These are phyloP conservation scores for Fusarium chlamydosporum DNA, from an alignment of 2,329 filamentous ascomycete genomes.

Conservation along the genomic window DNA sequence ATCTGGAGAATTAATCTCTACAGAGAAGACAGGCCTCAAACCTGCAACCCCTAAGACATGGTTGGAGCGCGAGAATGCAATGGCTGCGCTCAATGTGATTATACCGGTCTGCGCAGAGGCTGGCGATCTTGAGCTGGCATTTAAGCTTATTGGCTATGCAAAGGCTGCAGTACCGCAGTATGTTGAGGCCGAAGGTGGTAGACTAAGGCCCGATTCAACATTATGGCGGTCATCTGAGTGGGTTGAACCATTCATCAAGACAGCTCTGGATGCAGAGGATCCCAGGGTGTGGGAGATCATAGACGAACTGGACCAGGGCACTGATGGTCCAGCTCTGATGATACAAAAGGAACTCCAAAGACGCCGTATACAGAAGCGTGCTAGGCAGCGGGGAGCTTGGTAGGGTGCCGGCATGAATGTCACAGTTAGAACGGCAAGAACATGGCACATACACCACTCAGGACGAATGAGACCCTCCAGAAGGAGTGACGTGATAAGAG, in stretches of 20 bases:
- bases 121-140: constrained; percentile 54
- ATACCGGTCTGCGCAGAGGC: constrained; percentile 51
- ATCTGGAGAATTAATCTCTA: constrained; percentile 1
- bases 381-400: constrained; percentile 19
- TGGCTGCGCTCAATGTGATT: constrained; percentile 47
- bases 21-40: constrained; percentile 1
- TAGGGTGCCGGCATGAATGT: neutral
- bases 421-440: neutral
- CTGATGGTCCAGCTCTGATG: constrained; percentile 41
- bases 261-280: constrained; percentile 51
- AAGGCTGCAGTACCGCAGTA: constrained; percentile 12
- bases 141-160: constrained; percentile 49
- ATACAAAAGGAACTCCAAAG: constrained; percentile 49
- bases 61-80: constrained; percentile 27
- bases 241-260: constrained; percentile 50
- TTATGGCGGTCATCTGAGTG: constrained; percentile 44
- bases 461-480: neutral
- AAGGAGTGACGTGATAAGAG: neutral
- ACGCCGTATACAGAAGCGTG: constrained; percentile 44
- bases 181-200: neutral
- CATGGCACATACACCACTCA: neutral
- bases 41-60: constrained; percentile 13
- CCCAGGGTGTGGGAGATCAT: constrained; percentile 54
- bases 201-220: neutral
- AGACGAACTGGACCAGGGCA: constrained; percentile 47